A percentile compares a stretch with the other conserved stretches of the same genome.
Evolutionary conservation across 257 asterid genomes (phyloP).

Genomic region (Nicotiana attenuata): DNA sequence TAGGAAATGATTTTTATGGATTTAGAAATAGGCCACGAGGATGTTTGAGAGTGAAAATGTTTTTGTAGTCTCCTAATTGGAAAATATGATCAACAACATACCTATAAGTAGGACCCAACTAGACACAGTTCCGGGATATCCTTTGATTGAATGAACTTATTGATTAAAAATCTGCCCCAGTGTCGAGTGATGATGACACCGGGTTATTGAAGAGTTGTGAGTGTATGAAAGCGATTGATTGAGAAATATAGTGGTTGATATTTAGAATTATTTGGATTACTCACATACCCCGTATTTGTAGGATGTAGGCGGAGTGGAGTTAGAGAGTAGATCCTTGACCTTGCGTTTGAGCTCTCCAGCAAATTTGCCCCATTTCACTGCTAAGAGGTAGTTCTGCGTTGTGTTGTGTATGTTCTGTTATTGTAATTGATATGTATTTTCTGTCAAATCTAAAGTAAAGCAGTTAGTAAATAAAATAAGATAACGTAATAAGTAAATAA

Average conservation of each 20-base stretch:
- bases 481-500: not conserved
- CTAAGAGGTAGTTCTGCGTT: not conserved
- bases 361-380: not conserved
- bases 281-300: not conserved
- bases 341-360: not conserved
- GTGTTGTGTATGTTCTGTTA: not conserved
- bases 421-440: not conserved
- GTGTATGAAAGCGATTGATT: not conserved
- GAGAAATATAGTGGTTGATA: not conserved
- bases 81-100: no score
- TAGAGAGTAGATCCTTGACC: not conserved
- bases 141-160: no score
- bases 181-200: no score
- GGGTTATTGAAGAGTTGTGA: no score
- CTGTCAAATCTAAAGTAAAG: not conserved
- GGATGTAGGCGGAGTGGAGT: not conserved
- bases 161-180: no score
- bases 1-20: no score
- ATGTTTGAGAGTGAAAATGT: no score
- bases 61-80: no score
- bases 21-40: no score
- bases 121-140: no score
- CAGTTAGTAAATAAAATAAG: not conserved
- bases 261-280: not conserved
- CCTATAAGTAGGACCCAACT: no score